A percentile compares a stretch with the other conserved stretches of the same genome.
Conservation (phyloP, 2,329 filamentous ascomycete species). For the Westerdykella sp. region DNA sequence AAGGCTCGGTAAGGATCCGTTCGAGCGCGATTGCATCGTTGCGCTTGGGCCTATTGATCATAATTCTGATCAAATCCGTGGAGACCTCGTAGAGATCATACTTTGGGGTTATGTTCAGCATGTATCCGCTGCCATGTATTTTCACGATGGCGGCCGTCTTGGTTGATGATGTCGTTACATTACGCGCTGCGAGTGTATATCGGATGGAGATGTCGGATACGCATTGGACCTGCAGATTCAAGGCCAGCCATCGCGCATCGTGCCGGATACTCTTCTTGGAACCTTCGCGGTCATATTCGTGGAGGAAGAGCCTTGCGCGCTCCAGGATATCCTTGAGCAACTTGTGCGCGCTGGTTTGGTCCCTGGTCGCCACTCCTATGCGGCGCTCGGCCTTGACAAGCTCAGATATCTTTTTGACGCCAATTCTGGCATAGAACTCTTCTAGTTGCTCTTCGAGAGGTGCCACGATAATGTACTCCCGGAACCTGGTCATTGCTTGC, state of each 20-base stretch:
- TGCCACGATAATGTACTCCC: constrained; percentile 73
- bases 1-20: constrained; percentile 77
- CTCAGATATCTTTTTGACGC: constrained; percentile 67
- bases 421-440: constrained; percentile 74
- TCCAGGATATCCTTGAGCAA: constrained; percentile 80
- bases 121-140: constrained; percentile 59
- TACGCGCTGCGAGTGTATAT: constrained; percentile 65
- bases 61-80: constrained; percentile 72
- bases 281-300: constrained; percentile 68
- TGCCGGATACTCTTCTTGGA: constrained; percentile 61
- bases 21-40: constrained; percentile 87
- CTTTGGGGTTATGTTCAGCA: constrained; percentile 69
- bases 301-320: constrained; percentile 80
- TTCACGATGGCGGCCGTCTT: constrained; percentile 67
- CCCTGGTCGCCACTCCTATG: constrained; percentile 60
- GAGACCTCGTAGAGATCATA: constrained; percentile 90
- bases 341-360: constrained; percentile 62
- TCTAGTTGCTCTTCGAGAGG: constrained; percentile 87
- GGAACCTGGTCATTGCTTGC: constrained; percentile 72
- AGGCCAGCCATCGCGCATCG: constrained; percentile 85
- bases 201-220: constrained; percentile 74
- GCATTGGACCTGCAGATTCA: constrained; percentile 69
- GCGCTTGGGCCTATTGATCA: constrained; percentile 76
- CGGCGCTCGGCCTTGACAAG: constrained; percentile 72
- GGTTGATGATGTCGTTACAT: constrained; percentile 40